These are phyloP conservation scores for Graphium sp. DNA, from an alignment of 2,329 filamentous ascomycete genomes.

Conservation along the genomic window DNA sequence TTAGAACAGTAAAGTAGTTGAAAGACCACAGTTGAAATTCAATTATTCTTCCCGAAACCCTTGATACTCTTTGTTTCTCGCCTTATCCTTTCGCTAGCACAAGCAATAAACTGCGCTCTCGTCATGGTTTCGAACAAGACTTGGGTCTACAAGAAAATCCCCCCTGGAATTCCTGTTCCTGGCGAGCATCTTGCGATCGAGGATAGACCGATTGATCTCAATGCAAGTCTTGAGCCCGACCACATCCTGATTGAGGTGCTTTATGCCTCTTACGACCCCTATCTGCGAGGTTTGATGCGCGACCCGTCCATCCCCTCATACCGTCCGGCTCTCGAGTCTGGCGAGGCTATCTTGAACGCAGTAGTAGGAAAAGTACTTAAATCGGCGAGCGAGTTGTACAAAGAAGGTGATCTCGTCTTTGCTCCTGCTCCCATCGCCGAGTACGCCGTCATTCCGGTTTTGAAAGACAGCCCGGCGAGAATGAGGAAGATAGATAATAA, in stretches of 20 bases:
- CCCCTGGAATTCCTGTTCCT: constrained; percentile 46
- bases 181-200: constrained; percentile 58
- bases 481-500: constrained; percentile 50
- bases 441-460: constrained; percentile 47
- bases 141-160: constrained; percentile 56
- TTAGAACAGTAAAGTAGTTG: too few relatives aligned
- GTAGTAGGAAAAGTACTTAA: constrained; percentile 54
- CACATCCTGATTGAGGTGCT: constrained; percentile 54
- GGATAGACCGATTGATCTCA: constrained; percentile 47
- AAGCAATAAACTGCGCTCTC: too few relatives aligned
- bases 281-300: constrained; percentile 70
- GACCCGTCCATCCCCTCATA: constrained; percentile 45
- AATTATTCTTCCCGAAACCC: too few relatives aligned
- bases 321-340: constrained; percentile 30
- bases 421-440: constrained; percentile 46
- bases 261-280: constrained; percentile 69
- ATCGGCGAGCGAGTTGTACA: constrained; percentile 45
- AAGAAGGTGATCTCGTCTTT: constrained; percentile 49
- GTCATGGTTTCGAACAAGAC: constrained; percentile 51
- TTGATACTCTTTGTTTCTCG: too few relatives aligned
- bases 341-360: constrained; percentile 46
- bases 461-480: constrained; percentile 19
- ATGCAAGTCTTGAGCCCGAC: constrained; percentile 40
- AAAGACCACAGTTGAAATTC: too few relatives aligned
- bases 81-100: too few relatives aligned